Evolutionary conservation across 1,139 yeast genomes (phyloP).

Genomic region (Kodamaea plutei): DNA sequence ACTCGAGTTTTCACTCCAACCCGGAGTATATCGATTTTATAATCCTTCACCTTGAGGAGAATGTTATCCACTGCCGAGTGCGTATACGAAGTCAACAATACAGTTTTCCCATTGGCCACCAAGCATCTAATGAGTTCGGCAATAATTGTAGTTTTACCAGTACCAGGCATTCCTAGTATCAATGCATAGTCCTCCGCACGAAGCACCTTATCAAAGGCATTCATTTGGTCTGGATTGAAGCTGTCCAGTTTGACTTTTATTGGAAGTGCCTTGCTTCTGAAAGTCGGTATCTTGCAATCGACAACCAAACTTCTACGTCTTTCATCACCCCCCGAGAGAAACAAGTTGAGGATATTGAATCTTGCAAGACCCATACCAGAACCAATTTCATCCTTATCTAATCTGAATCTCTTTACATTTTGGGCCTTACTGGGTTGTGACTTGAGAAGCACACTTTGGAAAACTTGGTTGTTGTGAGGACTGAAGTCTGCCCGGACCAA

Average conservation of each 20-base stretch:
- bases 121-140: constrained; percentile 66
- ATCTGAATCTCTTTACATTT: constrained; percentile 44
- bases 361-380: constrained; percentile 76
- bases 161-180: constrained; percentile 97
- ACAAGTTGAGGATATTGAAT: constrained; percentile 66
- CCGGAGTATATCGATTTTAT: constrained; percentile 47
- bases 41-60: constrained; percentile 57
- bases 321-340: constrained; percentile 52
- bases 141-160: constrained; percentile 94
- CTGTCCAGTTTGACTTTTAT: constrained; percentile 14
- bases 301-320: constrained; percentile 58
- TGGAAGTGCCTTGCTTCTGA: constrained; percentile 21
- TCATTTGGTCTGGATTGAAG: constrained; percentile 65
- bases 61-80: constrained; percentile 97
- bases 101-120: constrained; percentile 57
- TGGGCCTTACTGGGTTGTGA: neutral
- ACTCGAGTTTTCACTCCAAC: constrained; percentile 56
- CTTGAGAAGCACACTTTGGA: constrained; percentile 36
- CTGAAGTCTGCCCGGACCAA: constrained; percentile 41
- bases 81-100: constrained; percentile 81
- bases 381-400: constrained; percentile 78
- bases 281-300: constrained; percentile 44
- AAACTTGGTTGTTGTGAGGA: constrained; percentile 41
- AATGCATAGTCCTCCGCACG: constrained; percentile 71
- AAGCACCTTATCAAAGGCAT: constrained; percentile 64